Percentiles rank a stretch among this genome's conserved stretches.
phyloP scores from a whole-genome alignment of 2,329 filamentous ascomycete genomes.

The Colletotrichum sp. region DNA sequence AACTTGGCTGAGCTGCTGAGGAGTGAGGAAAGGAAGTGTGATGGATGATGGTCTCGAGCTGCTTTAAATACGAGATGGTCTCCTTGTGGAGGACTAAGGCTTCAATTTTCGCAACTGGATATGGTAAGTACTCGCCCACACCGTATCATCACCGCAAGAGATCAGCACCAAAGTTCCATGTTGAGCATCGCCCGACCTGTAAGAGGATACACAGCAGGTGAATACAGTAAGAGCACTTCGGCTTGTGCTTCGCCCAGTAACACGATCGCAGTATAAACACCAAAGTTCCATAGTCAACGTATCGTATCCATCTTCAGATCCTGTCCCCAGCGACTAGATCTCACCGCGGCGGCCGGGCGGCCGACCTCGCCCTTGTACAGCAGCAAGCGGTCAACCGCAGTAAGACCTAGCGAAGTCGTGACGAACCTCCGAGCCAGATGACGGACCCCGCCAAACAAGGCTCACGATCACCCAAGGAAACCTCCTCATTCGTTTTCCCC shows the following conservation, averaged over 20 bases:
- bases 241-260: neutral
- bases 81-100: neutral
- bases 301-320: neutral
- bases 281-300: neutral
- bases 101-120: neutral
- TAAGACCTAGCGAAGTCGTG: neutral
- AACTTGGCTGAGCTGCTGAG: neutral
- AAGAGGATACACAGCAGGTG: neutral
- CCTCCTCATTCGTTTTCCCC: fast-evolving
- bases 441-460: neutral
- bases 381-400: neutral
- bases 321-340: neutral
- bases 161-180: neutral
- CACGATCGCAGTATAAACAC: neutral
- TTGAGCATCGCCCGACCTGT: neutral
- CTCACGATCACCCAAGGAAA: neutral
- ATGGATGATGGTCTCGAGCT: neutral
- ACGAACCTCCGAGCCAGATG: neutral
- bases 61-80: neutral
- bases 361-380: neutral
- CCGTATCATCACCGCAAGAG: neutral
- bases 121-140: neutral
- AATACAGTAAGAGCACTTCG: neutral
- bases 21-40: neutral
- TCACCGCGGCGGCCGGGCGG: neutral